These are phyloP conservation scores for Nicotiana noctiflora DNA, from an alignment of 257 asterid species.

Conservation along the genomic window DNA sequence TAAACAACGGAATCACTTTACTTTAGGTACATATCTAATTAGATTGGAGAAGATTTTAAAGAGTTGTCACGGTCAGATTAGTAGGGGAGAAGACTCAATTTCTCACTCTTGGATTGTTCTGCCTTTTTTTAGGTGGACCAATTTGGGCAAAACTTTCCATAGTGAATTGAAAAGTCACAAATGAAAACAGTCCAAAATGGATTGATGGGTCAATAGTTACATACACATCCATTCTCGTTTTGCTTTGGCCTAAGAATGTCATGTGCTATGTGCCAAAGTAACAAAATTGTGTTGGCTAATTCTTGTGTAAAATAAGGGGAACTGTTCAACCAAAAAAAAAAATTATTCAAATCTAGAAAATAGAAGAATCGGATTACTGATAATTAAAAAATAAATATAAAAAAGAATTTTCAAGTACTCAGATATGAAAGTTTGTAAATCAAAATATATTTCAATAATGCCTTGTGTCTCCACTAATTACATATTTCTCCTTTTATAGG, in stretches of 20 bases:
- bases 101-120: background rate
- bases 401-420: too few species aligned
- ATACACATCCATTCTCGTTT: background rate
- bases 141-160: background rate
- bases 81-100: background rate
- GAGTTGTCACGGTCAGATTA: background rate
- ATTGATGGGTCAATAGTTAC: background rate
- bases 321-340: too few species aligned
- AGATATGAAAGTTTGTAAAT: too few species aligned
- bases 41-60: too few species aligned
- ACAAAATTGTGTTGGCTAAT: background rate
- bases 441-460: too few species aligned
- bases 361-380: too few species aligned
- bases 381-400: too few species aligned
- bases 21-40: too few species aligned
- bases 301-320: background rate
- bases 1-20: too few species aligned
- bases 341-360: too few species aligned
- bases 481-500: too few species aligned
- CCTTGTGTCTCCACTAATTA: too few species aligned
- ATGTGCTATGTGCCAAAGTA: conserved; percentile 9
- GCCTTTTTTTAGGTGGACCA: background rate
- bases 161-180: background rate
- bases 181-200: conserved; percentile 3
- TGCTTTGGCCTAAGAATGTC: background rate